Evolutionary conservation across 192 early-diverging fungal species (phyloP).

Genomic region (Diversispora eburnea): DNA sequence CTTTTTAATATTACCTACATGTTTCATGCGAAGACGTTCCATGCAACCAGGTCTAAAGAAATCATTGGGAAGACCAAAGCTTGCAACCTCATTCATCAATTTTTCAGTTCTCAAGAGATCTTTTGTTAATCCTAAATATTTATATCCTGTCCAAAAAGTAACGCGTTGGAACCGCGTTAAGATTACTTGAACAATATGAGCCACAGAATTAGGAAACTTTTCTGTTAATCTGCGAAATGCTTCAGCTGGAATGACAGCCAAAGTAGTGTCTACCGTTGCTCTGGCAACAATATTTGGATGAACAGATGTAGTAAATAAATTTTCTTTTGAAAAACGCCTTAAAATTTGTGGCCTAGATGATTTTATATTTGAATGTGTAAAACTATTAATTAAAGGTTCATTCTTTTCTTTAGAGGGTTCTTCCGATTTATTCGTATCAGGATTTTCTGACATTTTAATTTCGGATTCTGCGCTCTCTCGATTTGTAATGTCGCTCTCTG

Average conservation of each 20-base stretch:
- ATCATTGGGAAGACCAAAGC: constrained; percentile 50
- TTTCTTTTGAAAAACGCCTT: constrained; percentile 19
- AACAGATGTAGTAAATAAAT: constrained; percentile 1
- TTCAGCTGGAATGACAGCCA: constrained; percentile 90
- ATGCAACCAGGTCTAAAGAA: constrained; percentile 52
- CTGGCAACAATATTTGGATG: constrained; percentile 80
- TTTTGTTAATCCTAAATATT: constrained; percentile 81
- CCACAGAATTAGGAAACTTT: constrained; percentile 88
- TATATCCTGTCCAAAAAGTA: constrained; percentile 84
- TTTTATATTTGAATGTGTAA: neutral
- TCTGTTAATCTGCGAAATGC: constrained; percentile 86
- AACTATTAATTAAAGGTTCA: neutral
- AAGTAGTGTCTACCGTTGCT: constrained; percentile 82
- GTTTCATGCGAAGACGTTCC: constrained; percentile 54
- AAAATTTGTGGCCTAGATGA: constrained; percentile 2
- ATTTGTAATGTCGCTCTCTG: no score
- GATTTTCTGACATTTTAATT: no score
- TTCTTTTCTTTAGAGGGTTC: neutral
- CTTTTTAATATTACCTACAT: constrained; percentile 34
- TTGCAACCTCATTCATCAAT: constrained; percentile 71
- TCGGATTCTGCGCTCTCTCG: no score
- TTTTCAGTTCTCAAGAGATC: constrained; percentile 86
- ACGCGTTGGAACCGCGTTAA: constrained; percentile 93
- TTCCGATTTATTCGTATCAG: no score
- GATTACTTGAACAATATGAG: constrained; percentile 95